Evolutionary conservation across 768 basidiomycete species (phyloP).

Genomic region (Pisolithus microcarpus): DNA sequence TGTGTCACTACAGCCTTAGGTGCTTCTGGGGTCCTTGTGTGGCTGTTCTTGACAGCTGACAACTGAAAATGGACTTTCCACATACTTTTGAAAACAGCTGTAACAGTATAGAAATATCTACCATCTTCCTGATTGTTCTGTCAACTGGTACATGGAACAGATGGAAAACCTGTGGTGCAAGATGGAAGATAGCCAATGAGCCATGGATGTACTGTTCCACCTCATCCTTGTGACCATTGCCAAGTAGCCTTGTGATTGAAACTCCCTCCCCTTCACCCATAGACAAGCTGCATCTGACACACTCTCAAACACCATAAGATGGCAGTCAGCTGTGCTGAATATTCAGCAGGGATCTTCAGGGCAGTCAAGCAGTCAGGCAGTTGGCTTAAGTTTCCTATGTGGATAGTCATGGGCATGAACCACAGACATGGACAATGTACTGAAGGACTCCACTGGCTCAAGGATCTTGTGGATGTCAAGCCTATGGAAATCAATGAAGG

Average conservation of each 20-base stretch:
- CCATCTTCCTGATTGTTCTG: slow-evolving; percentile 76
- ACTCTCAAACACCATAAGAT: slow-evolving; percentile 90
- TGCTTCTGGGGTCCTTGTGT: no score
- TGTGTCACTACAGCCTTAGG: no score
- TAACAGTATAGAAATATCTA: slow-evolving; percentile 83
- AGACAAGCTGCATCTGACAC: slow-evolving; percentile 79
- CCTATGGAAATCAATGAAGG: slow-evolving; percentile 86
- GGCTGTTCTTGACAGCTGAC: no score
- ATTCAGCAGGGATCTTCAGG: slow-evolving; percentile 71
- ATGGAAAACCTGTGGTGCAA: slow-evolving; percentile 97
- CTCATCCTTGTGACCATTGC: slow-evolving; percentile 65
- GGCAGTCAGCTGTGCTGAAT: slow-evolving; percentile 90
- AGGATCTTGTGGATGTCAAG: slow-evolving; percentile 76
- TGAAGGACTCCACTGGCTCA: slow-evolving; percentile 78
- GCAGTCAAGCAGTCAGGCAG: slow-evolving; percentile 65
- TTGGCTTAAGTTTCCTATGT: slow-evolving; percentile 74
- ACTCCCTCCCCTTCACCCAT: slow-evolving; percentile 98
- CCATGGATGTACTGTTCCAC: slow-evolving; percentile 72
- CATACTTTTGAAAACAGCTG: no score
- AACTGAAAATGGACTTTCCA: no score
- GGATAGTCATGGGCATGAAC: not conserved
- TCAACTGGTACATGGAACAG: slow-evolving; percentile 87
- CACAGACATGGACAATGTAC: slow-evolving; percentile 35
- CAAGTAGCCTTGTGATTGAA: slow-evolving; percentile 73
- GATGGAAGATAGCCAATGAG: slow-evolving; percentile 79